A percentile compares a stretch with the other conserved stretches of the same genome.
phyloP scores from a whole-genome alignment of 106 monocot genomes.

The Dendrobium nobile region DNA sequence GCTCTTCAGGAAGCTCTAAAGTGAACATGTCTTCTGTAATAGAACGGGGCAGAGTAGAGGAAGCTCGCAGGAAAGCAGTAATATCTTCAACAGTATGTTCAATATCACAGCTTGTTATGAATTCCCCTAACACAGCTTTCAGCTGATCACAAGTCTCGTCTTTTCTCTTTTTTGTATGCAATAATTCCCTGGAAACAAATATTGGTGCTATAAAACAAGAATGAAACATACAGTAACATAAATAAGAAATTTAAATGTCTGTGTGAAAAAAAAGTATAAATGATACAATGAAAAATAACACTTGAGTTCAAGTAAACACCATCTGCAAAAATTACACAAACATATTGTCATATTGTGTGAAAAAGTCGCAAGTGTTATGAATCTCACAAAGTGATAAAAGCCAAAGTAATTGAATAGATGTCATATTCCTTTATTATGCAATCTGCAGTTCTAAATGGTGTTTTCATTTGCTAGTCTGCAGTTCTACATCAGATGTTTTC shows the following conservation, averaged over 20 bases:
- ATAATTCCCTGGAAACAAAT: slow-evolving; percentile 37
- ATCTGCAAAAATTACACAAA: too few relatives aligned
- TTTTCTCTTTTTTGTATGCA: slow-evolving; percentile 54
- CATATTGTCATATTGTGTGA: too few relatives aligned
- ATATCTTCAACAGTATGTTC: slow-evolving; percentile 38
- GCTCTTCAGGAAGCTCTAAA: slow-evolving; percentile 40
- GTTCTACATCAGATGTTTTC: too few relatives aligned
- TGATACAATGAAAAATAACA: neutral
- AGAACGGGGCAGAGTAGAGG: slow-evolving; percentile 30
- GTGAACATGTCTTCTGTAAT: slow-evolving; percentile 42
- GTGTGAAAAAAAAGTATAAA: neutral
- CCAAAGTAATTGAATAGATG: too few relatives aligned
- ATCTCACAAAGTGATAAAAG: too few relatives aligned
- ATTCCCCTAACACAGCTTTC: slow-evolving; percentile 43
- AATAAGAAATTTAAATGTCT: neutral
- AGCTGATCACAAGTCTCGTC: slow-evolving; percentile 51
- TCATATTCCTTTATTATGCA: too few relatives aligned
- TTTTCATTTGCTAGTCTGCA: too few relatives aligned
- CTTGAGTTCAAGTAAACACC: too few relatives aligned
- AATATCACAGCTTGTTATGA: slow-evolving; percentile 58
- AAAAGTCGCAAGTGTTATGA: too few relatives aligned
- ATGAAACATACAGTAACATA: neutral
- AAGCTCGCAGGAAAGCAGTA: slow-evolving; percentile 29
- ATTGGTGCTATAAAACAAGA: neutral
- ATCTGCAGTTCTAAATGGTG: too few relatives aligned